These are phyloP conservation scores for Sporobolomyces pararoseus DNA, from an alignment of 768 basidiomycete species.

Conservation along the genomic window DNA sequence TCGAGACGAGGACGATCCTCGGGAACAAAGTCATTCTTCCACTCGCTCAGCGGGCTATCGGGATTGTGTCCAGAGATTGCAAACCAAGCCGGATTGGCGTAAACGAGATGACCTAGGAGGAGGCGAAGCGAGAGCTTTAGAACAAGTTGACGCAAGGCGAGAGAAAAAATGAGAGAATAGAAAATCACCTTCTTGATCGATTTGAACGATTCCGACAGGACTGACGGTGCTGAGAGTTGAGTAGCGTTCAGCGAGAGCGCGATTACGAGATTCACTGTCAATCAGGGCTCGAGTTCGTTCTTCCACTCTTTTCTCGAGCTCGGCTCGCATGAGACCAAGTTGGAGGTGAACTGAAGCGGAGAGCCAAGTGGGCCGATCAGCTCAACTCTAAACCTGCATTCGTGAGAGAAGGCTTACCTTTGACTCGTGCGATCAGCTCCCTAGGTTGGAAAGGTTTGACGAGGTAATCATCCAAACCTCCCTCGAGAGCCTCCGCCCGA, in stretches of 20 bases:
- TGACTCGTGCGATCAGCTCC: slow-evolving; percentile 37
- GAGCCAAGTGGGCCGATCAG: neutral
- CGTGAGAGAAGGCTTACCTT: neutral
- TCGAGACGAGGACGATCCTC: slow-evolving; percentile 19
- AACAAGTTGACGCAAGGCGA: neutral
- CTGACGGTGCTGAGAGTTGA: slow-evolving; percentile 28
- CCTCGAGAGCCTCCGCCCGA: slow-evolving; percentile 32
- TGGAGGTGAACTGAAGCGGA: slow-evolving; percentile 31
- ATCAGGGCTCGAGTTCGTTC: slow-evolving; percentile 38
- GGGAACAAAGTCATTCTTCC: slow-evolving; percentile 19
- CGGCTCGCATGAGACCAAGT: slow-evolving; percentile 35
- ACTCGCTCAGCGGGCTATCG: slow-evolving; percentile 11
- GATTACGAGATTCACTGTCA: slow-evolving; percentile 33
- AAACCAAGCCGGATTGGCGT: slow-evolving; percentile 34
- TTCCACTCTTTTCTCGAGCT: slow-evolving; percentile 36
- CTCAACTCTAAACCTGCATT: too few species aligned
- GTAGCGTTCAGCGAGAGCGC: slow-evolving; percentile 35
- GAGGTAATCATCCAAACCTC: slow-evolving; percentile 40
- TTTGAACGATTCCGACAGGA: slow-evolving; percentile 38
- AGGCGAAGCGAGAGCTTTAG: neutral
- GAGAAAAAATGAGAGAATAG: neutral
- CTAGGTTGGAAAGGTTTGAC: slow-evolving; percentile 38
- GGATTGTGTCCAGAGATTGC: slow-evolving; percentile 22
- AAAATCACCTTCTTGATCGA: slow-evolving; percentile 26
- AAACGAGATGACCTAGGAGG: slow-evolving; percentile 5